Evolutionary conservation across 2,329 filamentous ascomycete genomes (phyloP).

Genomic region (Cercospora nicotianae): DNA sequence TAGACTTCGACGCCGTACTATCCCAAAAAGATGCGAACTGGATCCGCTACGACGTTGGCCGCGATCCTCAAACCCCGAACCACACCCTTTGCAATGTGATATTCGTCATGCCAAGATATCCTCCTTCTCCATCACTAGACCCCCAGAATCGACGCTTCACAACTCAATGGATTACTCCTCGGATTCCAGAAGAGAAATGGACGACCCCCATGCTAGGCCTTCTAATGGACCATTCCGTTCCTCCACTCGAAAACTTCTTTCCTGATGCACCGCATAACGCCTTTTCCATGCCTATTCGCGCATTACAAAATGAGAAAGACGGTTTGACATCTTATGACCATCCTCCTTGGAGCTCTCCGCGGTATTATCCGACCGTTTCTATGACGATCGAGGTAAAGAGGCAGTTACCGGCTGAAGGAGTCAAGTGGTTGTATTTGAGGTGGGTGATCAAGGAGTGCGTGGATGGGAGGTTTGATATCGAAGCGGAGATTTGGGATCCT

Average conservation of each 20-base stretch:
- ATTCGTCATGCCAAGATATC: constrained; percentile 19
- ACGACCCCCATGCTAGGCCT: constrained; percentile 22
- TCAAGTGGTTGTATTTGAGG: constrained; percentile 26
- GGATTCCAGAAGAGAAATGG: constrained; percentile 21
- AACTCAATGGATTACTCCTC: constrained; percentile 22
- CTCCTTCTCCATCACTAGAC: background rate
- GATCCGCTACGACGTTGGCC: constrained; percentile 24
- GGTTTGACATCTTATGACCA: constrained; percentile 12
- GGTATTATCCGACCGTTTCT: constrained; percentile 25
- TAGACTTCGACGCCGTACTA: constrained; percentile 18
- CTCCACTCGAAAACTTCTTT: constrained; percentile 23
- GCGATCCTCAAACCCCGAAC: constrained; percentile 14
- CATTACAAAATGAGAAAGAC: constrained; percentile 9
- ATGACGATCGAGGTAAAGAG: constrained; percentile 28
- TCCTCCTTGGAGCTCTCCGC: constrained; percentile 19
- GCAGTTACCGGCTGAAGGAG: constrained; percentile 23
- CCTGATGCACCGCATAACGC: constrained; percentile 16
- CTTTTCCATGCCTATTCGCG: constrained; percentile 6
- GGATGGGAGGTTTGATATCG: constrained; percentile 28
- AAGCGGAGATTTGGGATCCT: constrained; percentile 27
- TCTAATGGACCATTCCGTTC: constrained; percentile 20
- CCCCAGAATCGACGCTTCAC: background rate
- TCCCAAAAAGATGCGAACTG: constrained; percentile 21
- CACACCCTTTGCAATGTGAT: constrained; percentile 22
- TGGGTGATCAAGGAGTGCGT: constrained; percentile 24